Conservation (phyloP, 2,329 filamentous ascomycete genomes). For the Emergomyces pasteurianus region DNA sequence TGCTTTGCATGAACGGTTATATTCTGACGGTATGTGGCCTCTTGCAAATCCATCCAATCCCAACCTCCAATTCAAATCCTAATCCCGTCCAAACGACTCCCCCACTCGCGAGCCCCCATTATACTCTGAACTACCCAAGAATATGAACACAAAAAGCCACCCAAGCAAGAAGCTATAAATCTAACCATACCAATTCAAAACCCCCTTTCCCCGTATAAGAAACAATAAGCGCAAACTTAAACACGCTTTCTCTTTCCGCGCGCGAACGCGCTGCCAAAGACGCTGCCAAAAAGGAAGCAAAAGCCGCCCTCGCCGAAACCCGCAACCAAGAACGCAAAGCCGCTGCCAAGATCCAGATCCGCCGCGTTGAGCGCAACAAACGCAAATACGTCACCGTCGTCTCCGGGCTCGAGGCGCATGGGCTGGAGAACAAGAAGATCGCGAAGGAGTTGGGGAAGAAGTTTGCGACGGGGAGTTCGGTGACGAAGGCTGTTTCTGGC, state of each 20-base stretch:
- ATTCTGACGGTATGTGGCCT: conserved; percentile 61
- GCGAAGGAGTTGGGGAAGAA: conserved; percentile 98
- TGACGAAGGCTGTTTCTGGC: conserved; percentile 76
- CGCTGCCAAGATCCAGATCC: conserved; percentile 74
- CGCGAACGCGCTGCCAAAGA: conserved; percentile 94
- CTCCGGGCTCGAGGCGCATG: conserved; percentile 80
- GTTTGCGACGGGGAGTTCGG: conserved; percentile 85
- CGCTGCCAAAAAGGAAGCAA: conserved; percentile 90
- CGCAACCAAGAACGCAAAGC: conserved; percentile 75
- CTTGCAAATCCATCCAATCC: background rate
- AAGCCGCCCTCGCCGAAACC: conserved; percentile 76
- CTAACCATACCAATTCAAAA: conserved; percentile 1
- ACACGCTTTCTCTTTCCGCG: conserved; percentile 75
- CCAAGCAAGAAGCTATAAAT: background rate
- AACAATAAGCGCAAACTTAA: conserved; percentile 71
- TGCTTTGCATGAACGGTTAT: conserved; percentile 64
- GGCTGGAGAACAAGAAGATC: conserved; percentile 86
- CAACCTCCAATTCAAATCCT: too few relatives aligned
- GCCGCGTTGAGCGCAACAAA: conserved; percentile 96
- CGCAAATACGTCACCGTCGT: conserved; percentile 92
- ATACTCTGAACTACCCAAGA: too few relatives aligned
- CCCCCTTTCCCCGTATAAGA: conserved; percentile 39
- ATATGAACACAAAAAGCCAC: background rate
- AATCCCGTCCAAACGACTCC: too few relatives aligned
- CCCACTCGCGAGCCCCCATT: too few relatives aligned